Conservation (phyloP, 139 green algal genomes). For the Pedinophyceae sp. region DNA sequence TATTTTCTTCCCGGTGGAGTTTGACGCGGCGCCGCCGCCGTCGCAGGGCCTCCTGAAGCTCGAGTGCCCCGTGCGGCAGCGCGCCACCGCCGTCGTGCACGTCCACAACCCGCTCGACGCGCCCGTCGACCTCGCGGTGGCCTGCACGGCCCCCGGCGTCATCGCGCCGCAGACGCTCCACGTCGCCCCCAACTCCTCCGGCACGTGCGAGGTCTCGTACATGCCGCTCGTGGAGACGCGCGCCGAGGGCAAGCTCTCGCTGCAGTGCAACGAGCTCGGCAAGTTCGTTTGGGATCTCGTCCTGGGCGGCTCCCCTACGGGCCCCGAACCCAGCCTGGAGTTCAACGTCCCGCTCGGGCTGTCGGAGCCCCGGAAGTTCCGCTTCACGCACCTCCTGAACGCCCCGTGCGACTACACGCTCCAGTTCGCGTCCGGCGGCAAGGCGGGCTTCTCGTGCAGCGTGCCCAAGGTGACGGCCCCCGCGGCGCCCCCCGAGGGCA, state of each 20-base stretch:
- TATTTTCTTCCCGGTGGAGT: slow-evolving; percentile 46
- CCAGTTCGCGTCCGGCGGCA: not conserved
- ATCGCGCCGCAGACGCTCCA: slow-evolving; percentile 15
- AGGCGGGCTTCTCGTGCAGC: slow-evolving; percentile 2
- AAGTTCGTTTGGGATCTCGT: slow-evolving; percentile 40
- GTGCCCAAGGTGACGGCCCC: not conserved
- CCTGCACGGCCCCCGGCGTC: slow-evolving; percentile 23
- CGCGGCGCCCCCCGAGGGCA: slow-evolving; percentile 13
- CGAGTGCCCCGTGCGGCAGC: slow-evolving; percentile 43
- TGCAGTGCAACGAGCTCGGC: slow-evolving; percentile 47
- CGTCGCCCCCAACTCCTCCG: slow-evolving; percentile 15
- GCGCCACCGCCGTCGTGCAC: slow-evolving; percentile 14
- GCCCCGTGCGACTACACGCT: not conserved
- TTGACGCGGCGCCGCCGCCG: slow-evolving; percentile 21
- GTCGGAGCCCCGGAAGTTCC: slow-evolving; percentile 29
- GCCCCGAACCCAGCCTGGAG: slow-evolving; percentile 30
- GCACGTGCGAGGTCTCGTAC: slow-evolving; percentile 32
- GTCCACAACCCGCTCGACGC: slow-evolving; percentile 47
- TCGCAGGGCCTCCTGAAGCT: slow-evolving; percentile 26
- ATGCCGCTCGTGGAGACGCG: slow-evolving; percentile 42
- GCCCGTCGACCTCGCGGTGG: slow-evolving; percentile 23
- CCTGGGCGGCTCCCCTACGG: slow-evolving; percentile 33
- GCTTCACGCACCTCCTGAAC: slow-evolving; percentile 47
- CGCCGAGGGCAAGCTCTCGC: slow-evolving; percentile 21
- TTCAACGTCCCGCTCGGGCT: slow-evolving; percentile 54